Conservation (phyloP, 345 rosid genomes). For the Acer yangbiense region DNA sequence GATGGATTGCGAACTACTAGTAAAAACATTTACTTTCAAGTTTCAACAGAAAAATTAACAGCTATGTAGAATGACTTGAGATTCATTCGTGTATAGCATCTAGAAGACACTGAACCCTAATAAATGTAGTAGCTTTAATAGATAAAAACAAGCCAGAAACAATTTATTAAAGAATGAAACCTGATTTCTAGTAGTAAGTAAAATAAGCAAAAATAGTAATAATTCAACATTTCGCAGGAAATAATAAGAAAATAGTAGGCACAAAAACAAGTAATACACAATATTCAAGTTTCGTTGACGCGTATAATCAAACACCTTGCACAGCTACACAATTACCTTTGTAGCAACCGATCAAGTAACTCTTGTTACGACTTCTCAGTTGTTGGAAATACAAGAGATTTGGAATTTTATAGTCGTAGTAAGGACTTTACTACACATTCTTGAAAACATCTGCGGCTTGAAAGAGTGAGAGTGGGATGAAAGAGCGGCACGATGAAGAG, state of each 20-base stretch:
- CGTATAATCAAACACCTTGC: background rate
- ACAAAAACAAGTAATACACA: background rate
- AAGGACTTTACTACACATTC: background rate
- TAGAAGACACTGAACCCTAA: background rate
- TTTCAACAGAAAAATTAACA: background rate
- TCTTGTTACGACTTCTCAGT: too few species aligned
- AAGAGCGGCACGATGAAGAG: too few species aligned
- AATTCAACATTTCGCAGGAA: background rate
- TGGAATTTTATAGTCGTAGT: background rate
- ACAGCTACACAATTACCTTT: background rate
- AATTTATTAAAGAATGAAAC: background rate
- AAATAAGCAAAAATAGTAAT: background rate
- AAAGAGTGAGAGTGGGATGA: too few species aligned
- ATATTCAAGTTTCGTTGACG: slow-evolving; percentile 4
- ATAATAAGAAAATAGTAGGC: background rate
- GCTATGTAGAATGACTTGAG: background rate
- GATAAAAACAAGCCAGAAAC: background rate
- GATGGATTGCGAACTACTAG: background rate
- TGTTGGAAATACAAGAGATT: too few species aligned
- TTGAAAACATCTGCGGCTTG: background rate
- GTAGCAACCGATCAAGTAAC: background rate
- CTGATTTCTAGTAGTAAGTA: background rate
- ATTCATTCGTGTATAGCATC: background rate
- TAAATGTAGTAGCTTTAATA: background rate
- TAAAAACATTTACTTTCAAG: background rate